These are phyloP conservation scores for Syzygium oleosum DNA, from an alignment of 345 rosid species.

Conservation along the genomic window DNA sequence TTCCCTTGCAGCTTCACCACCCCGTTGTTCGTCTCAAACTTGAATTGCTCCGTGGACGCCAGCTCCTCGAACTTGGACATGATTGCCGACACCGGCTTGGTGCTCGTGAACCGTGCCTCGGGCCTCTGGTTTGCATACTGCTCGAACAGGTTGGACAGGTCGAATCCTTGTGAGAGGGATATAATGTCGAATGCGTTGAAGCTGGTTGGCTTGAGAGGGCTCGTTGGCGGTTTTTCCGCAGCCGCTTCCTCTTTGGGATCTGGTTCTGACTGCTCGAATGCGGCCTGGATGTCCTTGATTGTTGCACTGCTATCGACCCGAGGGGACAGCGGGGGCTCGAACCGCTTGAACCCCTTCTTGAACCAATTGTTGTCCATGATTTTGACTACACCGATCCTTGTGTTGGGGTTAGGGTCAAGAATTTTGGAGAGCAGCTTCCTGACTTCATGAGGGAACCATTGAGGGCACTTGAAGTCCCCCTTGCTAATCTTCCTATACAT, in stretches of 20 bases:
- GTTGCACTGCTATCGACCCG: conserved; percentile 12
- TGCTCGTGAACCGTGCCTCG: conserved; percentile 47
- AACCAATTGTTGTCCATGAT: conserved; percentile 66
- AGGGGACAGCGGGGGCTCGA: conserved; percentile 32
- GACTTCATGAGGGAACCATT: conserved; percentile 65
- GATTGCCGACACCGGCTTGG: conserved; percentile 45
- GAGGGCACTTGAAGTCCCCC: conserved; percentile 71
- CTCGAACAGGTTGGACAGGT: conserved; percentile 73
- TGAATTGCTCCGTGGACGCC: conserved; percentile 46
- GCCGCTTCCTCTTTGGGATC: background rate
- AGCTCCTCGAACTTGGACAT: conserved; percentile 69
- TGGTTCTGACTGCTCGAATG: conserved; percentile 16
- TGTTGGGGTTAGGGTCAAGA: conserved; percentile 54
- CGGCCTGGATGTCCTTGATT: conserved; percentile 32
- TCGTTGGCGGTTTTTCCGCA: background rate
- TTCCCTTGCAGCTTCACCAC: conserved; percentile 48
- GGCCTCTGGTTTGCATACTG: conserved; percentile 16
- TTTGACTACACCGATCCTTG: conserved; percentile 49
- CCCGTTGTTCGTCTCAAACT: conserved; percentile 37
- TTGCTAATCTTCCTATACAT: conserved; percentile 54
- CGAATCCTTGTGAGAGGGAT: conserved; percentile 69
- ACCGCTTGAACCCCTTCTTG: conserved; percentile 44
- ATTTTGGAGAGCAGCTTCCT: conserved; percentile 59
- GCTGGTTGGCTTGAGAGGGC: conserved; percentile 22
- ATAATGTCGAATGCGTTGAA: conserved; percentile 83